These are phyloP conservation scores for Penicillium psychrofluorescens DNA, from an alignment of 495 filamentous ascomycete genomes.

Conservation along the genomic window DNA sequence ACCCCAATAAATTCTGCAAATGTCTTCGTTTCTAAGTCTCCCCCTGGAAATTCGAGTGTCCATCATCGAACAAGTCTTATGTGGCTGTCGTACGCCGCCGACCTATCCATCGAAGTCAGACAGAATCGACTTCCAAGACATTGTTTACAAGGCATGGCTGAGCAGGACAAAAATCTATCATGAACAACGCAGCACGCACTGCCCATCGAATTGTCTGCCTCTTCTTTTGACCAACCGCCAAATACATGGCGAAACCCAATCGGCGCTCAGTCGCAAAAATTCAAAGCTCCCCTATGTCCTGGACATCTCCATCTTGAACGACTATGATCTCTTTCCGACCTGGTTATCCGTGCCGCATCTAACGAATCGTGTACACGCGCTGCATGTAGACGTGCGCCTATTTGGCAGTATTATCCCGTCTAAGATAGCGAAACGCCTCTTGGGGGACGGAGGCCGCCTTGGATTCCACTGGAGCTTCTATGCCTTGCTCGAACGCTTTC, in stretches of 20 bases:
- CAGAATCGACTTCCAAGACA: neutral
- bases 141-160: neutral
- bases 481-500: slow-evolving; percentile 10
- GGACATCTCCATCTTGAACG: slow-evolving; percentile 7
- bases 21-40: neutral
- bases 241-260: neutral
- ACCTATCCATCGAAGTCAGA: slow-evolving; percentile 1
- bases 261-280: neutral
- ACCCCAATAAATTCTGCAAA: neutral
- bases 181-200: slow-evolving; percentile 1
- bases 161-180: neutral
- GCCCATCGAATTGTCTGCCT: slow-evolving; percentile 1
- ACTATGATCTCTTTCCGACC: slow-evolving; percentile 6
- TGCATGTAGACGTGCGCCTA: slow-evolving; percentile 5
- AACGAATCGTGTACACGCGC: slow-evolving; percentile 3
- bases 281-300: neutral
- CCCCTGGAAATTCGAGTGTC: neutral
- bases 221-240: neutral
- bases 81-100: neutral
- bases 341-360: slow-evolving; percentile 11
- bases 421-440: neutral
- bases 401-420: slow-evolving; percentile 7
- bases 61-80: neutral
- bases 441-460: slow-evolving; percentile 3
- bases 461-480: slow-evolving; percentile 15